These are phyloP conservation scores for Pichia sp. DNA, from an alignment of 1,139 yeast species.

Conservation along the genomic window DNA sequence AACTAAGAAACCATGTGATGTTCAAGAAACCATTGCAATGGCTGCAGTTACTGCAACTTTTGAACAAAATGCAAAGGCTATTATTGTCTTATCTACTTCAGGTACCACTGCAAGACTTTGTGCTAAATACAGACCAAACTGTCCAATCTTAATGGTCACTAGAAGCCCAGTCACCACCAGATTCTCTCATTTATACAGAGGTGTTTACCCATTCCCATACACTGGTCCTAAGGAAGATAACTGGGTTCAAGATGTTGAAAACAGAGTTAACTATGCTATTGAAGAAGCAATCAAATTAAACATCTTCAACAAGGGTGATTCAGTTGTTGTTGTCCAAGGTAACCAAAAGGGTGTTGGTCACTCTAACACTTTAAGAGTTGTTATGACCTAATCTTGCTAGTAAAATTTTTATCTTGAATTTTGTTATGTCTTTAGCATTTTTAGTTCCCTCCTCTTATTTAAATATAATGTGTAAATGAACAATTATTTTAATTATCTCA, in stretches of 20 bases:
- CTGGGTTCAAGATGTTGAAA: conserved; percentile 97
- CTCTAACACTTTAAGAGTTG: conserved; percentile 89
- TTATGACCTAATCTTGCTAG: conserved; percentile 10
- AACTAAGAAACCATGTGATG: conserved; percentile 83
- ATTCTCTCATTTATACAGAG: conserved; percentile 93
- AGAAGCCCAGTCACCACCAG: conserved; percentile 92
- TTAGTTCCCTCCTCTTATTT: background rate
- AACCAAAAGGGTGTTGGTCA: conserved; percentile 99
- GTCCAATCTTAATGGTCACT: conserved; percentile 97
- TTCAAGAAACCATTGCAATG: conserved; percentile 95
- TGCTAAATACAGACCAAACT: conserved; percentile 95
- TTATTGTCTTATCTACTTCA: conserved; percentile 89
- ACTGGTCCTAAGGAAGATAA: conserved; percentile 57
- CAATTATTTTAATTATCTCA: too few species aligned
- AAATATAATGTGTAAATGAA: background rate
- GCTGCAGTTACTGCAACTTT: conserved; percentile 95
- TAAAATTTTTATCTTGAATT: background rate
- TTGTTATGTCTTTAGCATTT: background rate
- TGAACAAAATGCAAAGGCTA: conserved; percentile 96
- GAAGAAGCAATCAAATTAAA: conserved; percentile 84
- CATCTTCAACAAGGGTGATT: conserved; percentile 79
- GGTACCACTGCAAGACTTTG: conserved; percentile 95
- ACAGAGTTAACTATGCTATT: conserved; percentile 91
- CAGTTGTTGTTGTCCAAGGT: conserved; percentile 94
- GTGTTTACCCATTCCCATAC: conserved; percentile 95